Conservation (phyloP, 1,284 basidiomycete genomes). For the Coriolopsis trogii region DNA sequence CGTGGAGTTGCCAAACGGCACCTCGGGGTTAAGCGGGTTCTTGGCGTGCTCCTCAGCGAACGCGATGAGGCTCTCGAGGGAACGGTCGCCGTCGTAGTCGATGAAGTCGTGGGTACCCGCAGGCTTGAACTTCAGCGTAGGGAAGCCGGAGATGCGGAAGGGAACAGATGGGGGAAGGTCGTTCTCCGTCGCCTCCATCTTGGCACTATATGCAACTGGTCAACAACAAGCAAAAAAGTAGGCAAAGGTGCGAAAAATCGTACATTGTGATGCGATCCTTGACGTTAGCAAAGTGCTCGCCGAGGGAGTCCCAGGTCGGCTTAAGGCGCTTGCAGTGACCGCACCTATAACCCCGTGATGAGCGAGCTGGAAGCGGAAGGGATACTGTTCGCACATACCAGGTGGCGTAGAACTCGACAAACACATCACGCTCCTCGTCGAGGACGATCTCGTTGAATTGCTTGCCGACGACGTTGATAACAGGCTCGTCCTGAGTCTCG, state of each 20-base stretch:
- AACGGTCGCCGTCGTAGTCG: slow-evolving; percentile 92
- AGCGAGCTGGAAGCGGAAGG: background rate
- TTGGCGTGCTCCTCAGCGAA: slow-evolving; percentile 84
- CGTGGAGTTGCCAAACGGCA: slow-evolving; percentile 32
- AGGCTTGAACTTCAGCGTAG: slow-evolving; percentile 95
- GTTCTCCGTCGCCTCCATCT: slow-evolving; percentile 97
- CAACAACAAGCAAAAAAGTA: slow-evolving; percentile 5
- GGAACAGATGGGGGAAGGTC: slow-evolving; percentile 88
- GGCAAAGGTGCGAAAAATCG: slow-evolving; percentile 27
- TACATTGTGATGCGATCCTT: slow-evolving; percentile 87
- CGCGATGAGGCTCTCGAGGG: slow-evolving; percentile 81
- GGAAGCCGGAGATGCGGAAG: slow-evolving; percentile 90
- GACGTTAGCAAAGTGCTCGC: slow-evolving; percentile 78
- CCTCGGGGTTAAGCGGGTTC: slow-evolving; percentile 60
- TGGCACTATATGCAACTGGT: slow-evolving; percentile 64
- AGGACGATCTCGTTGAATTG: slow-evolving; percentile 88
- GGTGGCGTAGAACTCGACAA: slow-evolving; percentile 96
- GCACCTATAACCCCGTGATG: slow-evolving; percentile 57
- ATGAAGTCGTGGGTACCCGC: slow-evolving; percentile 88
- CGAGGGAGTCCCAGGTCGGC: slow-evolving; percentile 93
- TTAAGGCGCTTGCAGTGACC: slow-evolving; percentile 96
- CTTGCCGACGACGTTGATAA: slow-evolving; percentile 87
- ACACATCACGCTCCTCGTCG: slow-evolving; percentile 92
- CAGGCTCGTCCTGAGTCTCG: slow-evolving; percentile 80
- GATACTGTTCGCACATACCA: slow-evolving; percentile 63